Conservation (phyloP, 192 early-diverging fungal species). For the Linnemannia elongata region DNA sequence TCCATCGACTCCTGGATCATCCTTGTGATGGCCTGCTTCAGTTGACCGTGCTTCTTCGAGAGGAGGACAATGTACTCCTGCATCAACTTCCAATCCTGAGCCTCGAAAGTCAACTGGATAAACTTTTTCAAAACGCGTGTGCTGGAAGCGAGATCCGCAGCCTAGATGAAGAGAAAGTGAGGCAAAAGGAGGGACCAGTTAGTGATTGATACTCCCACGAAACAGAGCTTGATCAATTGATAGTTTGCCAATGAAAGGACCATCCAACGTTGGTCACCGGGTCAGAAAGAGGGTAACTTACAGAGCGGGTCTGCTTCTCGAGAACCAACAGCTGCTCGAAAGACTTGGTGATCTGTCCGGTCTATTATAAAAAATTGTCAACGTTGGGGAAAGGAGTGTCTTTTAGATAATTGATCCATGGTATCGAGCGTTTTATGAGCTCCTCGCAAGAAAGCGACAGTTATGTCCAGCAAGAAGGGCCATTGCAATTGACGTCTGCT, state of each 20-base stretch:
- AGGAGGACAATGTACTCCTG: constrained; percentile 93
- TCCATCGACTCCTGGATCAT: constrained; percentile 97
- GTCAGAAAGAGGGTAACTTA: constrained; percentile 37
- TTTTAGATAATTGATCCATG: background rate
- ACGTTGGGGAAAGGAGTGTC: background rate
- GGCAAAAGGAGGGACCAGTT: background rate
- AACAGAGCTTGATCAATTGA: background rate
- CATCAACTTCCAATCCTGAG: constrained; percentile 88
- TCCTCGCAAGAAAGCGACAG: background rate
- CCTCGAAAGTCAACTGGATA: constrained; percentile 79
- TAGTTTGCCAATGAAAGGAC: background rate
- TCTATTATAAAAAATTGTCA: constrained; percentile 45
- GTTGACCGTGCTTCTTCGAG: constrained; percentile 97
- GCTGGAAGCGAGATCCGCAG: constrained; percentile 91
- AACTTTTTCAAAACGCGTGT: constrained; percentile 86
- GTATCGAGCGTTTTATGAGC: background rate
- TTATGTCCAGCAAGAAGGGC: background rate
- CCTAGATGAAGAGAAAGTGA: constrained; percentile 58
- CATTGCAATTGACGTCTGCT: background rate
- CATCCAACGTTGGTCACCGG: background rate
- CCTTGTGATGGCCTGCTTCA: constrained; percentile 93
- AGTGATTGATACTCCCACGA: background rate
- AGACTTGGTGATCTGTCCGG: constrained; percentile 82
- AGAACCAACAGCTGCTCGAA: constrained; percentile 88
- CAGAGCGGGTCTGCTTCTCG: constrained; percentile 97